Conservation (phyloP, 495 filamentous ascomycete genomes). For the Penicillium pancosmium region DNA sequence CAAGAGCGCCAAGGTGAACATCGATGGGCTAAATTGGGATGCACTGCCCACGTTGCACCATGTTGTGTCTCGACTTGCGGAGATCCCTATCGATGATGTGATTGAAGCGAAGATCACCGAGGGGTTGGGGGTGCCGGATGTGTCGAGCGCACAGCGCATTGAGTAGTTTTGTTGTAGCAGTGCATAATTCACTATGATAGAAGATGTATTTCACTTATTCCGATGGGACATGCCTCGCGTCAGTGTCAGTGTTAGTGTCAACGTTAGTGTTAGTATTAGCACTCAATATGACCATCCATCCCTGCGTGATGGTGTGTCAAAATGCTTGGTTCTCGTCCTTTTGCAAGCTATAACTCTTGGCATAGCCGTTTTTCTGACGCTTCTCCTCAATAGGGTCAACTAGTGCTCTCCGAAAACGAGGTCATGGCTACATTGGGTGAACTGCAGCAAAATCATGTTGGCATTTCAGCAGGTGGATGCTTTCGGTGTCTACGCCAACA, state of each 20-base stretch:
- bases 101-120: slow-evolving; percentile 54
- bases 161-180: slow-evolving; percentile 26
- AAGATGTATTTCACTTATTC: background rate
- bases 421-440: background rate
- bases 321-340: background rate
- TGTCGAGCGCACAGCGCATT: slow-evolving; percentile 43
- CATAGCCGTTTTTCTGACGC: background rate
- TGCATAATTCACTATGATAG: background rate
- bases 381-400: background rate
- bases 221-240: background rate
- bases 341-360: background rate
- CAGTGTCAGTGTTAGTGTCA: background rate
- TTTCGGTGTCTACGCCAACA: background rate
- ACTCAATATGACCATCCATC: background rate
- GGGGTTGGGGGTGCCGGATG: slow-evolving; percentile 52
- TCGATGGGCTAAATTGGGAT: slow-evolving; percentile 49
- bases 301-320: background rate
- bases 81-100: slow-evolving; percentile 57
- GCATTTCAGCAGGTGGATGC: background rate
- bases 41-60: slow-evolving; percentile 58
- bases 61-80: slow-evolving; percentile 49
- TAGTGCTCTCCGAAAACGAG: background rate
- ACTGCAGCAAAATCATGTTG: background rate
- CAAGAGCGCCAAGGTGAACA: slow-evolving; percentile 44
- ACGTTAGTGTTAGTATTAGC: background rate